Evolutionary conservation across 78 protist genomes (phyloP).

Genomic region (Chrysochromulina parva): DNA sequence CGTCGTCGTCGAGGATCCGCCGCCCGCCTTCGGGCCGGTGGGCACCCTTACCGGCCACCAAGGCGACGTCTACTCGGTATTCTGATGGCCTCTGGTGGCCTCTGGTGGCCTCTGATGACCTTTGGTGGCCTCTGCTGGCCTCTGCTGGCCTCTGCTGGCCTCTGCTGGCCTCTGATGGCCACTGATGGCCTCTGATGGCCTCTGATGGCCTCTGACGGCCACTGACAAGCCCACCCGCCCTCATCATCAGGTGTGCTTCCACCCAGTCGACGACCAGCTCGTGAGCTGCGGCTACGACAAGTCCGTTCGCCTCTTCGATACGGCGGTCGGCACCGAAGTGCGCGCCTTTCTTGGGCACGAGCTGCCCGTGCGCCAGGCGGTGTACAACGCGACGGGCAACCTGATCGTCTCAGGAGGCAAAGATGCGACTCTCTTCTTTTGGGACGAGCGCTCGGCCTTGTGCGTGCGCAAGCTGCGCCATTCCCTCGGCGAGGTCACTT

Average conservation of each 20-base stretch:
- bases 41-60: not conserved
- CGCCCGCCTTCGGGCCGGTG: too few relatives aligned
- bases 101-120: too few relatives aligned
- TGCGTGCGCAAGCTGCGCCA: slow-evolving; percentile 43
- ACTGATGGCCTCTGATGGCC: too few relatives aligned
- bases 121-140: too few relatives aligned
- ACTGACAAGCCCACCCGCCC: not conserved
- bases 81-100: too few relatives aligned
- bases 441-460: slow-evolving; percentile 86
- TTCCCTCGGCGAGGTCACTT: slow-evolving; percentile 81
- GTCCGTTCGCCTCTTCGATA: slow-evolving; percentile 72
- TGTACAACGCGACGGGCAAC: slow-evolving; percentile 80
- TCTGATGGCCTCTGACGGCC: too few relatives aligned
- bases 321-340: slow-evolving; percentile 44
- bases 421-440: slow-evolving; percentile 66
- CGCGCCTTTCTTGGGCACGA: slow-evolving; percentile 68
- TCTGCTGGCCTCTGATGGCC: too few relatives aligned
- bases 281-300: slow-evolving; percentile 79
- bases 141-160: too few relatives aligned
- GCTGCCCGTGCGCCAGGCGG: slow-evolving; percentile 53
- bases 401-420: slow-evolving; percentile 54
- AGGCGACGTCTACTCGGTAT: not conserved
- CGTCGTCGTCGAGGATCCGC: too few relatives aligned
- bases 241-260: not conserved
- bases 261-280: not conserved